Base-by-base conservation (phyloP, 495 filamentous ascomycete genomes). In the Aspergillus steynii region DNA sequence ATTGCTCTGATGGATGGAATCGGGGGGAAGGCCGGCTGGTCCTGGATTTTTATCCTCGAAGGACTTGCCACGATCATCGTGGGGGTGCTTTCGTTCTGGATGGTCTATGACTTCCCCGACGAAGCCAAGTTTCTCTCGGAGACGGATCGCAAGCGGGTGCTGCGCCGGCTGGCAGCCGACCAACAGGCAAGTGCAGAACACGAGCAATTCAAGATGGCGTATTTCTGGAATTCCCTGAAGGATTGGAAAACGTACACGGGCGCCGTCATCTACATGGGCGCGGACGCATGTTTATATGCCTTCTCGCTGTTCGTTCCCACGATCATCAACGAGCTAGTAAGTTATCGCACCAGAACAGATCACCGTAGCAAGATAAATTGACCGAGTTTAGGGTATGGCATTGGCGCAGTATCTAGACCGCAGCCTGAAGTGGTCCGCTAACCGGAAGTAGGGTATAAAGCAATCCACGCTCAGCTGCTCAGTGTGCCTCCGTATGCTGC, bases 261-360 rank as follows among this genome's bases (percentile, higher is more conserved):
- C 4, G 89, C 89, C 70, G 70, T 86, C 26, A 89, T 93, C 49
- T 95, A 92, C 65, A 93, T 93, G 89, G 90, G 91, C 7, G 73
- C 74, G 12, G 82, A 83, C 63, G 80, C 80, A 12, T 81, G 91
- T 14, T 83, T 98, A 4, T 98, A 97, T 71, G 91, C 90, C 25
- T 97, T 97, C 72, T 91, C 89, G 5, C 83, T 98, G 4, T 97
- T 98, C 73, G 81, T 96, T 0, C 94, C 94, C 1, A 88, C 86
- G 32, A 97, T 97, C 69, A 90, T 98, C 67, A 74, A 70, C 31
- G 81, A 88, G 63, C 77, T 79, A 48, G 72, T 77, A 60, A 71
- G 76, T 75, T 28, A 42, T 50, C 15, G 48, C 20, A 20, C 7
- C 28, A 8, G 8, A 45, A 9, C 5, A 8, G 4, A 10, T 9